These are phyloP conservation scores for Xerocomus nothofagi DNA, from an alignment of 1,284 basidiomycete genomes.

Conservation along the genomic window DNA sequence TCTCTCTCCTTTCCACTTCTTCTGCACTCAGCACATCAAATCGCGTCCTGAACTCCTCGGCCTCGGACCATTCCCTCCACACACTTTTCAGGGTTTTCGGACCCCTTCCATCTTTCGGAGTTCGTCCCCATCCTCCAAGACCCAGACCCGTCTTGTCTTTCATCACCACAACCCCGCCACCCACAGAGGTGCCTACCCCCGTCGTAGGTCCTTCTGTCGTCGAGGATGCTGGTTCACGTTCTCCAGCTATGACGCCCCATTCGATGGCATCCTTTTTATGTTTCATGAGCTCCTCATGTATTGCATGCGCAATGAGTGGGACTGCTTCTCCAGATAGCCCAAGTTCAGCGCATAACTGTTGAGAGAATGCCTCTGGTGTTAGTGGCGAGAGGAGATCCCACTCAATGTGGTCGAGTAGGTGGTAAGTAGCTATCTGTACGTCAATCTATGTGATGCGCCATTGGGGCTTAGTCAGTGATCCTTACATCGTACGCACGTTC, in stretches of 20 bases:
- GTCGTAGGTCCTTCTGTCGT: conserved; percentile 16
- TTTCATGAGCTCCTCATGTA: conserved; percentile 93
- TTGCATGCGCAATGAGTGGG: conserved; percentile 87
- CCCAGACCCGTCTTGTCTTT: conserved; percentile 81
- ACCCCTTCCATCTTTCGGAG: conserved; percentile 70
- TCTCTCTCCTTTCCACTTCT: conserved; percentile 86
- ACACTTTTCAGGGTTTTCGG: conserved; percentile 84
- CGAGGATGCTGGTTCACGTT: conserved; percentile 36
- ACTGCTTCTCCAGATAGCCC: conserved; percentile 87
- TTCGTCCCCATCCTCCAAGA: conserved; percentile 66
- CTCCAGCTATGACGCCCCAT: conserved; percentile 79
- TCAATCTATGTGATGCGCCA: conserved; percentile 68
- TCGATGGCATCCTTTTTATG: conserved; percentile 95
- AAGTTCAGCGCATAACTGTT: conserved; percentile 81
- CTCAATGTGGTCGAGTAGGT: conserved; percentile 93
- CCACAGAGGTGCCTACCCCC: conserved; percentile 30
- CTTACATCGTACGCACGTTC: conserved; percentile 18
- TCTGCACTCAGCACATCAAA: conserved; percentile 86
- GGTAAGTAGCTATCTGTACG: conserved; percentile 92
- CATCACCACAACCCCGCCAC: conserved; percentile 40
- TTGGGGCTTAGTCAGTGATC: conserved; percentile 16
- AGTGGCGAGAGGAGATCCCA: conserved; percentile 95
- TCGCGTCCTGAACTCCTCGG: conserved; percentile 88
- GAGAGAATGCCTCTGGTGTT: conserved; percentile 86
- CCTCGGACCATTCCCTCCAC: conserved; percentile 95